These are phyloP conservation scores for Wallacemonas collosoma DNA, from an alignment of 208 protist species.

Conservation along the genomic window DNA sequence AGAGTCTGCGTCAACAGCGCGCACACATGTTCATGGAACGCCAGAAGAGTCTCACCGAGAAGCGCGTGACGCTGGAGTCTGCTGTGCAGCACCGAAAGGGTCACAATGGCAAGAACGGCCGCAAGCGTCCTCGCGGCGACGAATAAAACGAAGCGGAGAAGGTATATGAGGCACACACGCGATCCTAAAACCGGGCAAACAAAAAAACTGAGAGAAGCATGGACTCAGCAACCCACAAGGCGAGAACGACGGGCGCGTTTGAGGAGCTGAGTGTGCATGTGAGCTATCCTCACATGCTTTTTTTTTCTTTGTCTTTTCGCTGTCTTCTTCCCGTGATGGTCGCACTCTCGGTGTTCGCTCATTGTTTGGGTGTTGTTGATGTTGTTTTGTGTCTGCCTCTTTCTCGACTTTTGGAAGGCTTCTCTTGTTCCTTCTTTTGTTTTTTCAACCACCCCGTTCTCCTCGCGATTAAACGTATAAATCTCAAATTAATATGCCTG, in stretches of 20 bases:
- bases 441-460: not conserved
- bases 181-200: too few relatives aligned
- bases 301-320: too few relatives aligned
- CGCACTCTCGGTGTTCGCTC: not conserved
- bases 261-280: too few relatives aligned
- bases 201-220: too few relatives aligned
- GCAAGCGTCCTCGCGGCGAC: constrained; percentile 34
- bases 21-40: constrained; percentile 64
- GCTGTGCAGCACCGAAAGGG: constrained; percentile 40
- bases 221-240: too few relatives aligned
- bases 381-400: too few relatives aligned
- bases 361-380: not conserved
- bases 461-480: constrained; percentile 17
- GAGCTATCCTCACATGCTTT: too few relatives aligned
- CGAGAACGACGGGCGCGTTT: too few relatives aligned
- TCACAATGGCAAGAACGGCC: constrained; percentile 22
- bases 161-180: not conserved
- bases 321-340: not conserved
- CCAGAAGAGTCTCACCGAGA: constrained; percentile 59
- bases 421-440: not conserved
- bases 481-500: not conserved
- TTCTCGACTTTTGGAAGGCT: too few relatives aligned
- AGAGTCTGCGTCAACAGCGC: constrained; percentile 76
- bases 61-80: constrained; percentile 77
- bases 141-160: not conserved